Percentiles rank a stretch among this genome's conserved stretches.
These are phyloP conservation scores for Pisolithus orientalis DNA, from an alignment of 768 basidiomycete species.

Conservation along the genomic window DNA sequence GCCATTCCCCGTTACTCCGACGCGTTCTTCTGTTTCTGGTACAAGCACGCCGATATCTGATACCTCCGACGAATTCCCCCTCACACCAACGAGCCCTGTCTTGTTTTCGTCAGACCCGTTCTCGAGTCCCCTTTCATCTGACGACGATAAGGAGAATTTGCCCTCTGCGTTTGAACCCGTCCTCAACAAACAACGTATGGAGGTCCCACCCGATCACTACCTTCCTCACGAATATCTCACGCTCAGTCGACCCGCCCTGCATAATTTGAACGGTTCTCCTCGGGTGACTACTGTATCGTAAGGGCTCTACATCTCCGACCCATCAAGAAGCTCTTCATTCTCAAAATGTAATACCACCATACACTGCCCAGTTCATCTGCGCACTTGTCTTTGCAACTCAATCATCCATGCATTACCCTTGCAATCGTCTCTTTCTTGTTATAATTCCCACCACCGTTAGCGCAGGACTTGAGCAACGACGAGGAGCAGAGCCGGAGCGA, in stretches of 20 bases:
- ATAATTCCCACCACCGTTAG: slow-evolving; percentile 41
- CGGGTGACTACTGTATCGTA: slow-evolving; percentile 52
- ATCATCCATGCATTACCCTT: slow-evolving; percentile 62
- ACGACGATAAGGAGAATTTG: slow-evolving; percentile 80
- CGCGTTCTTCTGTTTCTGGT: slow-evolving; percentile 38
- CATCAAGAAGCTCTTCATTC: slow-evolving; percentile 49
- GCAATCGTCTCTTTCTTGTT: slow-evolving; percentile 47
- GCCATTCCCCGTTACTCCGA: slow-evolving; percentile 60
- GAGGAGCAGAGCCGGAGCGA: slow-evolving; percentile 6
- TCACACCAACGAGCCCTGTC: slow-evolving; percentile 70
- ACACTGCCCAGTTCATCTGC: slow-evolving; percentile 53
- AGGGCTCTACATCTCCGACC: slow-evolving; percentile 32
- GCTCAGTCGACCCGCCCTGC: slow-evolving; percentile 72
- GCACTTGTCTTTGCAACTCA: slow-evolving; percentile 58
- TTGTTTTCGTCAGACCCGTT: slow-evolving; percentile 36
- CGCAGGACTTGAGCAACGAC: slow-evolving; percentile 36
- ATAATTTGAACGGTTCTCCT: slow-evolving; percentile 68
- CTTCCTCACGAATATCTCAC: slow-evolving; percentile 77
- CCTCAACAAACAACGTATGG: slow-evolving; percentile 63
- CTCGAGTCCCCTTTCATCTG: slow-evolving; percentile 54
- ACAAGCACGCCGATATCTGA: slow-evolving; percentile 76
- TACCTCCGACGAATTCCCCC: slow-evolving; percentile 76
- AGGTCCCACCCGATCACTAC: slow-evolving; percentile 66
- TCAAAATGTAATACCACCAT: slow-evolving; percentile 77
- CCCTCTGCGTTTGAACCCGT: slow-evolving; percentile 65